Conservation (phyloP, 2,329 filamentous ascomycete genomes). For the Chrysosporium queenslandicum region DNA sequence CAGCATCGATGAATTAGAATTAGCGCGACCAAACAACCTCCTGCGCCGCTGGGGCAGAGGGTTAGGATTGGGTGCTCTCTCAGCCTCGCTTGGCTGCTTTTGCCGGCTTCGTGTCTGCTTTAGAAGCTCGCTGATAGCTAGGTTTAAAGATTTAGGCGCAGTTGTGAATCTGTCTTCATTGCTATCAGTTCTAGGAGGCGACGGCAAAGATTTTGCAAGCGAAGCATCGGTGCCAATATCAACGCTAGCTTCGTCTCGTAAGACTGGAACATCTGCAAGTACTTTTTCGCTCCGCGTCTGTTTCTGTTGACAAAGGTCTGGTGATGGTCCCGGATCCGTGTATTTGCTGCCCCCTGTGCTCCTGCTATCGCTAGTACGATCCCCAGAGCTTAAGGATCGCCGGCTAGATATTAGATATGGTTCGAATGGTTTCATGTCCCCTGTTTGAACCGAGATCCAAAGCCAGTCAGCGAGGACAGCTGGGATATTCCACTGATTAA, state of each 20-base stretch:
- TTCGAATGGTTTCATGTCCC: conserved; percentile 41
- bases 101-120: conserved; percentile 33
- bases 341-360: not conserved
- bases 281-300: not conserved
- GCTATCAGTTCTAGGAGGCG: conserved; percentile 11
- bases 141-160: conserved; percentile 11
- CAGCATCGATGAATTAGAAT: conserved; percentile 31
- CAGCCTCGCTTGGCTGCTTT: too few relatives aligned
- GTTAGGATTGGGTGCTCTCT: conserved; percentile 11
- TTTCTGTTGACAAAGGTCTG: not conserved
- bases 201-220: conserved; percentile 17
- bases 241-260: conserved; percentile 12
- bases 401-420: conserved; percentile 34
- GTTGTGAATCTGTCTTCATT: conserved; percentile 5
- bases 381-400: conserved; percentile 20
- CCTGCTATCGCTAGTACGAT: not conserved
- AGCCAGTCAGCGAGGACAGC: conserved; percentile 78
- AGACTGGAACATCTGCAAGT: not conserved
- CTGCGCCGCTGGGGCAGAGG: conserved; percentile 24
- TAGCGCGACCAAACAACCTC: conserved; percentile 35
- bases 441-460: conserved; percentile 60
- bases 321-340: not conserved
- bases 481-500: conserved; percentile 63
- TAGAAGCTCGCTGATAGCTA: conserved; percentile 34
- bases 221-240: conserved; percentile 14